Conservation (phyloP, 2,329 filamentous ascomycete species). For the Aspergillus phoenicis region DNA sequence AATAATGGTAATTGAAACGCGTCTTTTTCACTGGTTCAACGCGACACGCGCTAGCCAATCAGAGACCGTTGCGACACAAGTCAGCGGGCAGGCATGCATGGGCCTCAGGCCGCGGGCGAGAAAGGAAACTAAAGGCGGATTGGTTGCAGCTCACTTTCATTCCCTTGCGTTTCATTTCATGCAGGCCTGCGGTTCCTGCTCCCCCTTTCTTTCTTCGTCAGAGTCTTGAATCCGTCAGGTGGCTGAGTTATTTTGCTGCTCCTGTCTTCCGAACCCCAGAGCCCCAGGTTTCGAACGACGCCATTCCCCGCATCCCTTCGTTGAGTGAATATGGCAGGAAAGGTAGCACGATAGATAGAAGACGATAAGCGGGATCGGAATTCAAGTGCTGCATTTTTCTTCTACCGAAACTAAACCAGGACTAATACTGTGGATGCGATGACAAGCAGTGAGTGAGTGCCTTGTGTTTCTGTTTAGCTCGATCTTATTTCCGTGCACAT, state of each 20-base stretch:
- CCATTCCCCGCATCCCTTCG: slow-evolving; percentile 11
- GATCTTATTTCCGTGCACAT: not conserved
- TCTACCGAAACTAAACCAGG: not conserved
- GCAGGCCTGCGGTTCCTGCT: not conserved
- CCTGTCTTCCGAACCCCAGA: not conserved
- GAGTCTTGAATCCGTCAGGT: not conserved
- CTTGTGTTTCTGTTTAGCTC: not conserved
- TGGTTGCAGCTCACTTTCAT: slow-evolving; percentile 3
- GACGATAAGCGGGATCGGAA: not conserved
- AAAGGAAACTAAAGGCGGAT: slow-evolving; percentile 3
- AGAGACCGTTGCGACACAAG: not conserved
- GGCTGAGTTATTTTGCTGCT: not conserved
- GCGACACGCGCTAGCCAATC: slow-evolving; percentile 9
- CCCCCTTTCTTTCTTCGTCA: not conserved
- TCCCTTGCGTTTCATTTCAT: slow-evolving; percentile 10
- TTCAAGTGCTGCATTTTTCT: not conserved
- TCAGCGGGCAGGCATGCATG: slow-evolving; percentile 1
- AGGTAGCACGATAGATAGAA: not conserved
- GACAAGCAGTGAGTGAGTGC: slow-evolving; percentile 29
- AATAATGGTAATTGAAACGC: not conserved
- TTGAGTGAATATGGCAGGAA: slow-evolving; percentile 9
- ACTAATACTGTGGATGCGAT: slow-evolving; percentile 11
- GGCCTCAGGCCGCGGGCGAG: slow-evolving; percentile 3
- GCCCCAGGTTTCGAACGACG: not conserved
- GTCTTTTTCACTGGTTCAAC: not conserved